Percentiles rank a stretch among this genome's conserved stretches.
Evolutionary conservation across 305 asterid genomes (phyloP).

Genomic region (Fraxinus dipetala): DNA sequence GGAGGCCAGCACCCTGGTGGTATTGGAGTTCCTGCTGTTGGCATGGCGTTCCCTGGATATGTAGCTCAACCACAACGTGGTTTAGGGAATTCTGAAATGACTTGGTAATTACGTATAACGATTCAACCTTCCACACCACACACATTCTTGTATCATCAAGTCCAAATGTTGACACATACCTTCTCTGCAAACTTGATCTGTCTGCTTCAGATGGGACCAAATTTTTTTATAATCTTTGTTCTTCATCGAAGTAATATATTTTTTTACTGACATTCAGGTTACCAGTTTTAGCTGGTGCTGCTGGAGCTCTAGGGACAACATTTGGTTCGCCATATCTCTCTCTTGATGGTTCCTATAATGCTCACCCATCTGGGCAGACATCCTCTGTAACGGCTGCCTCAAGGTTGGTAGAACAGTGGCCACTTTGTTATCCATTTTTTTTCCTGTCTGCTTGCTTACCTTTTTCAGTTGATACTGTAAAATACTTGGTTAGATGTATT

Average conservation of each 20-base stretch:
- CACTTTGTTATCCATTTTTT: not conserved
- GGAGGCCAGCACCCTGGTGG: slow-evolving; percentile 92
- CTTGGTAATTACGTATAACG: slow-evolving; percentile 50
- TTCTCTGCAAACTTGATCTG: not conserved
- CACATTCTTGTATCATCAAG: not conserved
- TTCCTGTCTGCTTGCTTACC: not conserved
- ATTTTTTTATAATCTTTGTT: not conserved
- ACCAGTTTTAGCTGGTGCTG: slow-evolving; percentile 95
- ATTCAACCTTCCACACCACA: slow-evolving; percentile 1
- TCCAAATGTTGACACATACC: not conserved
- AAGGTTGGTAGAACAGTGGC: slow-evolving; percentile 43
- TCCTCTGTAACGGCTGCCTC: slow-evolving; percentile 50
- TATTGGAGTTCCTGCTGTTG: slow-evolving; percentile 98
- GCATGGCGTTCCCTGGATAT: slow-evolving; percentile 99
- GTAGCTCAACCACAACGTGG: slow-evolving; percentile 80
- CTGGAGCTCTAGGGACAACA: slow-evolving; percentile 77
- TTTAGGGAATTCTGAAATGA: slow-evolving; percentile 84
- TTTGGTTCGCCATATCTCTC: slow-evolving; percentile 75
- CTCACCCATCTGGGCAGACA: slow-evolving; percentile 66
- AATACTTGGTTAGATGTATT: not conserved
- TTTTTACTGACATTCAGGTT: slow-evolving; percentile 52
- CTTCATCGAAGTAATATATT: not conserved
- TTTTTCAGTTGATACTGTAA: not conserved
- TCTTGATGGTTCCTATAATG: slow-evolving; percentile 73
- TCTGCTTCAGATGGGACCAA: not conserved